Evolutionary conservation across 1,284 basidiomycete species (phyloP).

Genomic region (Violaceomyces palustris): DNA sequence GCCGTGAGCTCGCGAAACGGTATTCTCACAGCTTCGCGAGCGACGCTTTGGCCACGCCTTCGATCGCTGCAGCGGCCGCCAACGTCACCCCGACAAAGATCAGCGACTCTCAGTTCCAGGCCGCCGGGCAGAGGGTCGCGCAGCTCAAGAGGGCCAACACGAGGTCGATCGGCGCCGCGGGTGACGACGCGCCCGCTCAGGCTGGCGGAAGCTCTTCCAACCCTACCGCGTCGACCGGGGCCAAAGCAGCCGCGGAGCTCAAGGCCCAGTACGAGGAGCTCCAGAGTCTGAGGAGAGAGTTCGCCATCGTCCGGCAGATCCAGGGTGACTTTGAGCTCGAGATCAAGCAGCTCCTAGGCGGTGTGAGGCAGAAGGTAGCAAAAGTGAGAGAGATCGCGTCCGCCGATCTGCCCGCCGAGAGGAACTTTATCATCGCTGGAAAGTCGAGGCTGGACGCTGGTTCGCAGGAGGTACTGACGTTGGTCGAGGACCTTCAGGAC

Average conservation of each 20-base stretch:
- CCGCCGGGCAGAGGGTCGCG: constrained; percentile 43
- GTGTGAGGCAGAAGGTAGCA: constrained; percentile 74
- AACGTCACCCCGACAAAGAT: constrained; percentile 29
- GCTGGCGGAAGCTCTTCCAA: constrained; percentile 4
- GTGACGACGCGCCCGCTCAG: neutral
- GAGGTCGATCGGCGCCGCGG: constrained; percentile 5
- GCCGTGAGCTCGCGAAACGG: constrained; percentile 11
- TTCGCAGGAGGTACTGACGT: constrained; percentile 82
- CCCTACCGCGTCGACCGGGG: constrained; percentile 1
- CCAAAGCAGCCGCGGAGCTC: constrained; percentile 62
- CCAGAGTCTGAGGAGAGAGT: constrained; percentile 82
- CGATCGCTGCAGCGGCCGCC: constrained; percentile 2
- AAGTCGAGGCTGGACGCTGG: constrained; percentile 82
- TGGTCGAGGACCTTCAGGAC: constrained; percentile 90
- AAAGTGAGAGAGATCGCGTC: constrained; percentile 71
- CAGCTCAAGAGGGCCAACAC: constrained; percentile 37
- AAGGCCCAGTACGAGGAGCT: constrained; percentile 90
- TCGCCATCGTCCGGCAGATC: constrained; percentile 86
- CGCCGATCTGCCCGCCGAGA: constrained; percentile 71
- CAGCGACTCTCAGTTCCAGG: constrained; percentile 46
- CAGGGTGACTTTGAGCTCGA: constrained; percentile 87
- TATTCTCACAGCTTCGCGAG: constrained; percentile 17
- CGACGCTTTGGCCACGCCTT: neutral
- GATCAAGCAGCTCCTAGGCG: constrained; percentile 75
- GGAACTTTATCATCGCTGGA: constrained; percentile 83